phyloP scores from a whole-genome alignment of 495 filamentous ascomycete genomes.

The Neurospora discreta region DNA sequence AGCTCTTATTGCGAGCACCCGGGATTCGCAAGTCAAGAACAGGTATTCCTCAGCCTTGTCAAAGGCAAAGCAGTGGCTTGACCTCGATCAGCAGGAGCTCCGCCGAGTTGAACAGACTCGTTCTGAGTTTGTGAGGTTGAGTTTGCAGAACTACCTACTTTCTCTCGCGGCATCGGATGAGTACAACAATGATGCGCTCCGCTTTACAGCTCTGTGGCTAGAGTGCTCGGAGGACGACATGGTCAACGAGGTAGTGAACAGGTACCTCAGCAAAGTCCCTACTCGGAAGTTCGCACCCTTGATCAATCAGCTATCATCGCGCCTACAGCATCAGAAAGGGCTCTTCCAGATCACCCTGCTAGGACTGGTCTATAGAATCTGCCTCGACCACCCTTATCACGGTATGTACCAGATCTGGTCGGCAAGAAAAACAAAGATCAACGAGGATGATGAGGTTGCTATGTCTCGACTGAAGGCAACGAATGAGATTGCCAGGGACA shows the following conservation, averaged over 20 bases:
- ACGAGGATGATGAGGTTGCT: slow-evolving; percentile 59
- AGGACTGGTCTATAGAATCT: slow-evolving; percentile 65
- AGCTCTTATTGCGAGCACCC: slow-evolving; percentile 31
- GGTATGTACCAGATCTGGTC: slow-evolving; percentile 93
- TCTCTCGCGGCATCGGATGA: slow-evolving; percentile 72
- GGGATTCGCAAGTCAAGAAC: slow-evolving; percentile 27
- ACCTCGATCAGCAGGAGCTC: slow-evolving; percentile 78
- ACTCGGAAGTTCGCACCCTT: slow-evolving; percentile 84
- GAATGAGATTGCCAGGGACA: slow-evolving; percentile 45
- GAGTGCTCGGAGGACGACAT: slow-evolving; percentile 61
- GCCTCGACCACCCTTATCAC: slow-evolving; percentile 86
- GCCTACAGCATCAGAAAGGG: slow-evolving; percentile 57
- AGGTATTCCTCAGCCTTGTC: slow-evolving; percentile 28
- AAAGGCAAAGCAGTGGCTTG: slow-evolving; percentile 80
- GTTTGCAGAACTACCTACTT: slow-evolving; percentile 90
- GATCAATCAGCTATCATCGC: slow-evolving; percentile 93
- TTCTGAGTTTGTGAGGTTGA: slow-evolving; percentile 70
- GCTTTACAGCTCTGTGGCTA: slow-evolving; percentile 94
- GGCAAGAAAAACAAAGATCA: slow-evolving; percentile 51
- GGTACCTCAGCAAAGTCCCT: slow-evolving; percentile 59
- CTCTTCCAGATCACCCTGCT: slow-evolving; percentile 66
- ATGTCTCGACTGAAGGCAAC: slow-evolving; percentile 63
- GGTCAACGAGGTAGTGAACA: slow-evolving; percentile 65
- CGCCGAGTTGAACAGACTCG: slow-evolving; percentile 62
- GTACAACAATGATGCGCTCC: slow-evolving; percentile 78